phyloP scores from a whole-genome alignment of 2,329 filamentous ascomycete genomes.

The Exophiala spinifera region DNA sequence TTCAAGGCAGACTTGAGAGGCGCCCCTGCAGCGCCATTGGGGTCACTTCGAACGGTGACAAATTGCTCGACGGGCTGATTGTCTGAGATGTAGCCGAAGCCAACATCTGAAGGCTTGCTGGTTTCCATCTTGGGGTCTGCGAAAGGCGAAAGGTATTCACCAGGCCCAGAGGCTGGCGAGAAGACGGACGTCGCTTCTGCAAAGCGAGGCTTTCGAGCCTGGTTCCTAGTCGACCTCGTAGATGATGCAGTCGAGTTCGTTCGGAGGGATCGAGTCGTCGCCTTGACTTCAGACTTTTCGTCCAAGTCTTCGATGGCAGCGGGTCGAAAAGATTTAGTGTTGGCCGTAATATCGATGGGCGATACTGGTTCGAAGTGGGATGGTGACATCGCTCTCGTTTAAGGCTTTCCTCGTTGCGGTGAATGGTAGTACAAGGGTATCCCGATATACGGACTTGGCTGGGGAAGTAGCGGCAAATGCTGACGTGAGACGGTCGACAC shows the following conservation, averaged over 20 bases:
- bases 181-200: conserved; percentile 63
- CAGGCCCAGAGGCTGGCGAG: conserved; percentile 55
- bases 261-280: conserved; percentile 22
- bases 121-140: conserved; percentile 47
- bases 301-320: conserved; percentile 29
- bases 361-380: conserved; percentile 36
- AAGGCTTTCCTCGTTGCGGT: conserved; percentile 2
- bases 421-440: conserved; percentile 14
- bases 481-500: conserved; percentile 23
- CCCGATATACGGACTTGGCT: conserved; percentile 7
- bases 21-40: conserved; percentile 23
- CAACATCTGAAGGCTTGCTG: conserved; percentile 70
- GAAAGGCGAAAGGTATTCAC: conserved; percentile 49
- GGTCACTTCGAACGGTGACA: conserved; percentile 49
- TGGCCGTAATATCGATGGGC: conserved; percentile 39
- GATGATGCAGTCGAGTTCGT: conserved; percentile 33
- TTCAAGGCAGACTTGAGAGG: conserved; percentile 89
- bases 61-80: conserved; percentile 47
- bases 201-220: conserved; percentile 60
- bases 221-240: conserved; percentile 40
- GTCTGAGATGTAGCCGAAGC: conserved; percentile 81
- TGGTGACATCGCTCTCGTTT: conserved; percentile 27
- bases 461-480: conserved; percentile 6
- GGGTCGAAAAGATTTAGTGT: conserved; percentile 33
- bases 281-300: conserved; percentile 28